These are phyloP conservation scores for Claviceps pazoutovae DNA, from an alignment of 2,329 filamentous ascomycete genomes.

Conservation along the genomic window DNA sequence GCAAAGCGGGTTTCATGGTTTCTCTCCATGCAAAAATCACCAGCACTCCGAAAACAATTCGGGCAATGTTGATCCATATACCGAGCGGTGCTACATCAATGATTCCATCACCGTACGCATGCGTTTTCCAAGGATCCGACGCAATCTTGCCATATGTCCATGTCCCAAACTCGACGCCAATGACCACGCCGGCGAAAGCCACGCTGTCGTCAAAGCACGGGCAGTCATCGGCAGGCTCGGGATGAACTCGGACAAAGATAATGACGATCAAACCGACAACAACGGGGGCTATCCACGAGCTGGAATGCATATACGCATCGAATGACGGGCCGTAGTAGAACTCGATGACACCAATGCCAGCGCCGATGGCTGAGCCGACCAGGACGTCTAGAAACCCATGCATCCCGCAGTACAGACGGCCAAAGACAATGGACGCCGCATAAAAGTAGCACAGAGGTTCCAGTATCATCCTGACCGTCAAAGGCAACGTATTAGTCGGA, in stretches of 20 bases:
- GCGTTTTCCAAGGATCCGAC: constrained; percentile 27
- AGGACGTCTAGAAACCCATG: constrained; percentile 91
- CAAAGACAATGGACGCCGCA: constrained; percentile 75
- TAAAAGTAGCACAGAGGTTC: constrained; percentile 70
- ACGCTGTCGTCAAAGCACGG: constrained; percentile 96
- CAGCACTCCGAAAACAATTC: constrained; percentile 67
- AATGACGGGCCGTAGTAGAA: constrained; percentile 47
- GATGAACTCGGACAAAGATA: constrained; percentile 73
- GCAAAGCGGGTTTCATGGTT: constrained; percentile 69
- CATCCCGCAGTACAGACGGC: constrained; percentile 94
- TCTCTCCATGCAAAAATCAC: constrained; percentile 85
- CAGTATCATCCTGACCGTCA: constrained; percentile 45
- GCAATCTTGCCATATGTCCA: constrained; percentile 63
- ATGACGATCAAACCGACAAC: constrained; percentile 54
- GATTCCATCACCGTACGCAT: constrained; percentile 35
- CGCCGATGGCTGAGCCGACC: constrained; percentile 65
- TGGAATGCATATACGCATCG: constrained; percentile 56
- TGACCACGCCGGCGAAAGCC: constrained; percentile 78
- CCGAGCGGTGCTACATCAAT: constrained; percentile 56
- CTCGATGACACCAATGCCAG: constrained; percentile 44
- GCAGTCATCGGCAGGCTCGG: constrained; percentile 91
- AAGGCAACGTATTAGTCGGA: constrained; percentile 46
- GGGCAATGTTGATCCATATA: constrained; percentile 44
- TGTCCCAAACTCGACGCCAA: constrained; percentile 67
- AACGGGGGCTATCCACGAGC: constrained; percentile 49